phyloP scores from a whole-genome alignment of 768 basidiomycete species.

The Phaffia tasmanica region DNA sequence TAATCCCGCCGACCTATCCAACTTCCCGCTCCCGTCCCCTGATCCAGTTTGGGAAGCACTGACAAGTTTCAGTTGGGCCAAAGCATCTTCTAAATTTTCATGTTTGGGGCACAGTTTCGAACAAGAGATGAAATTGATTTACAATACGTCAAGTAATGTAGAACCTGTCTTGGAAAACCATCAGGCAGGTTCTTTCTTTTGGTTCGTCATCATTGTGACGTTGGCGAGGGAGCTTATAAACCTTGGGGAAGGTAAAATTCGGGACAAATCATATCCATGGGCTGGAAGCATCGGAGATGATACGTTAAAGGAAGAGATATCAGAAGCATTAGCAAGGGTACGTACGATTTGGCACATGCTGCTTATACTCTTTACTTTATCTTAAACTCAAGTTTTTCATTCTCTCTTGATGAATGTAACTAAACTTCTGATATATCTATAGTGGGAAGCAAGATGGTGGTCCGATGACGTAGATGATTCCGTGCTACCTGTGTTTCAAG shows the following conservation, averaged over 20 bases:
- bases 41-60: constrained; percentile 39
- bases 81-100: constrained; percentile 29
- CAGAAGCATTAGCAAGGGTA: constrained; percentile 29
- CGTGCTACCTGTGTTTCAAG: no score
- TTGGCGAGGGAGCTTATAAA: constrained; percentile 37
- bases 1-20: constrained; percentile 32
- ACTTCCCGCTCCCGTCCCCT: constrained; percentile 39
- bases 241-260: constrained; percentile 36
- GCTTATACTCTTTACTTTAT: not conserved
- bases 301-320: constrained; percentile 33
- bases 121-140: not conserved
- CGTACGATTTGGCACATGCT: constrained; percentile 29
- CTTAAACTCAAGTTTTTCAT: not conserved
- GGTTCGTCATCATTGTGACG: constrained; percentile 37
- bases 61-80: constrained; percentile 35
- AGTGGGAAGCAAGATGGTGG: no score
- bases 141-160: not conserved
- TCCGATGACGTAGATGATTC: no score
- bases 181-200: constrained; percentile 38
- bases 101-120: not conserved
- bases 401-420: not conserved
- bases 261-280: constrained; percentile 24
- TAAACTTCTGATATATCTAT: no score
- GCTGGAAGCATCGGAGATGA: constrained; percentile 30
- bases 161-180: not conserved